Base-by-base conservation (phyloP, 1,284 basidiomycete genomes). In the Fomes fomentarius region DNA sequence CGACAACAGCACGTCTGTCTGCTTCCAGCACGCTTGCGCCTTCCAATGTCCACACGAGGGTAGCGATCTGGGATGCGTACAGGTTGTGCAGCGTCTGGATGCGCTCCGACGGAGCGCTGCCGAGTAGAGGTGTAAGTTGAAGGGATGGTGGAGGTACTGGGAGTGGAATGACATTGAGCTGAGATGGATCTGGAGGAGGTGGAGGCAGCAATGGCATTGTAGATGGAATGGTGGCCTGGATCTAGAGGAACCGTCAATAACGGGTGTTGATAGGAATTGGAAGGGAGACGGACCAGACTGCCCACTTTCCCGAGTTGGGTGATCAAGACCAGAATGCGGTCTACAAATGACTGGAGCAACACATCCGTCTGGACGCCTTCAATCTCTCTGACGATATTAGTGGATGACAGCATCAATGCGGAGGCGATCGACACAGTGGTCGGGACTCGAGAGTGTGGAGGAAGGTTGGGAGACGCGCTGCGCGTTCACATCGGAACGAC, bases 221-320 rank as follows among this genome's bases (percentile, higher is more conserved):
- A 2, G 81, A 69, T 3, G 93, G 89, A 22, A 95, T 80, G 3
- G 85, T 83, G 22, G 84, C 92, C 80, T 95, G 92, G 33, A 93
- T 90, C 93, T 94, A 70, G 0, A 33, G 6, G 33, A 10, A 42
- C 24, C 21, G 28, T 43, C 21, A 47, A 22, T 24, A 28, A n/a
- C n/a, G 2, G 9, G 25, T 4, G 12, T n/a, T n/a, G 24, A 47
- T n/a, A 31, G 33, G 14, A 42, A 33, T 24, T 49, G 45, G 12
- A 51, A 28, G 30, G n/a, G 4, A 15, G 34, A 74, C 75, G 66
- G 67, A 95, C 92, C 73, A 97, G 68, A 66, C 81, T 87, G 51
- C 94, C 94, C 12, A 96, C 85, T 81, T 93, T 94, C 26, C 91
- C 91, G 49, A 91, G 64, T 71, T 96, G 95, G 1, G 93, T 94